A percentile compares a stretch with the other conserved stretches of the same genome.
These are phyloP conservation scores for Tetrahymena malaccensis DNA, from an alignment of 73 alveolate species.

Conservation along the genomic window DNA sequence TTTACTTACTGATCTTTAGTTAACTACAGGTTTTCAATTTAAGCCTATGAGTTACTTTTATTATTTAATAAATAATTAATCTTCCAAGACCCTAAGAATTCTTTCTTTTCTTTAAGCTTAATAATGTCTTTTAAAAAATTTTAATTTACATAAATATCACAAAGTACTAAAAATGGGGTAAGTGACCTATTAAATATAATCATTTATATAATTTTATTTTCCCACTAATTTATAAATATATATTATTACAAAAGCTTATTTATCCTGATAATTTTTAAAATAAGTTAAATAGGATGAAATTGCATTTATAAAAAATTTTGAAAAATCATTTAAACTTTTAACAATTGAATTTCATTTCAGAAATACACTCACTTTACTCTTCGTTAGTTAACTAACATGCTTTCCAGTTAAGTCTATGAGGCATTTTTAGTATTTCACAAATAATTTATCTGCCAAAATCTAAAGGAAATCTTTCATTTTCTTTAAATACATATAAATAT, in stretches of 20 bases:
- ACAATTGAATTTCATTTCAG: not conserved
- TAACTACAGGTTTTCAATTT: not conserved
- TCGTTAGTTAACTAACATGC: not conserved
- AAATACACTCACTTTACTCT: not conserved
- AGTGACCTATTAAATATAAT: no score
- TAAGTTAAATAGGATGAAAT: not conserved
- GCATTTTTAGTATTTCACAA: not conserved
- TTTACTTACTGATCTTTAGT: not conserved
- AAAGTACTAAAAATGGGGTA: no score
- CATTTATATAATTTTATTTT: no score
- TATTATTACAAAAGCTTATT: no score
- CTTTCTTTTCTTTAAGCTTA: no score
- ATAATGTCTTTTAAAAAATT: no score
- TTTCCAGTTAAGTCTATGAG: not conserved
- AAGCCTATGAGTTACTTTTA: not conserved
- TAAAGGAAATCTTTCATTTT: not conserved
- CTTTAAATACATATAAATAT: not conserved
- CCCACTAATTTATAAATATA: no score
- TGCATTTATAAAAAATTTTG: no score
- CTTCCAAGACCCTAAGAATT: no score
- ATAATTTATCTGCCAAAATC: not conserved
- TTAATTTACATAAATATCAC: no score
- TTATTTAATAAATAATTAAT: not conserved
- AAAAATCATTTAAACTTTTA: not conserved
- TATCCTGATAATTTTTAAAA: no score